Base-by-base conservation (phyloP, 352 stramenopile species). In the Phytophthora pini region DNA sequence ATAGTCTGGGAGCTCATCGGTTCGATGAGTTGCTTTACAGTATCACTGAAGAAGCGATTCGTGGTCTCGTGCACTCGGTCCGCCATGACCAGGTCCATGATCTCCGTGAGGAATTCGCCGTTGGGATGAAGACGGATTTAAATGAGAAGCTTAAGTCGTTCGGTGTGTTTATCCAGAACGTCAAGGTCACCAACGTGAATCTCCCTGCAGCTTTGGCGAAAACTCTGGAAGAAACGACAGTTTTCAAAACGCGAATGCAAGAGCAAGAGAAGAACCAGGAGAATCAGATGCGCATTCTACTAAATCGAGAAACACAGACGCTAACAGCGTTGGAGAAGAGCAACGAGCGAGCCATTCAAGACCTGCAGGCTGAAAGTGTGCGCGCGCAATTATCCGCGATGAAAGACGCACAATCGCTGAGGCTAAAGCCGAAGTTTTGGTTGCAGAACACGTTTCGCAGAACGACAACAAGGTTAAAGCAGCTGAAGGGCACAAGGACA, bases 231-330 rank as follows among this genome's bases (percentile, higher is more conserved):
- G 77, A 87, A 32, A 92, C 83, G 20, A 90, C 84, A 9, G 81
- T 78, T 10, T 92, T 93, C 69, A 92, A 93, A 72, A 92, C 84
- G 13, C 72, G 80, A 17, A 95, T 95, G 78, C 77, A 89, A 40
- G 84, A 95, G 70, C 84, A 92, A 57, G 84, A 93, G 67, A 95
- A 95, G 64, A 93, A 89, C 59, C 83, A 95, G 50, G 83, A 93
- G 70, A 95, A 91, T 70, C 80, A 85, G 8, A 56, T 93, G 58
- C 74, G 87, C 17, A 89, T 90, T 24, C 56, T 95, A 3, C 31
- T 93, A 40, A 92, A 95, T 39, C 78, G 90, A 61, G 84, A 92
- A 39, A 92, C 87, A 0, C 76, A 87, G 56, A 85, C 82, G 20
- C 71, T 92, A 36, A 91, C 85, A 20, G 81, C 76, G 1, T 61